Conservation (phyloP, 2,329 filamentous ascomycete species). For the Akanthomyces muscarius region DNA sequence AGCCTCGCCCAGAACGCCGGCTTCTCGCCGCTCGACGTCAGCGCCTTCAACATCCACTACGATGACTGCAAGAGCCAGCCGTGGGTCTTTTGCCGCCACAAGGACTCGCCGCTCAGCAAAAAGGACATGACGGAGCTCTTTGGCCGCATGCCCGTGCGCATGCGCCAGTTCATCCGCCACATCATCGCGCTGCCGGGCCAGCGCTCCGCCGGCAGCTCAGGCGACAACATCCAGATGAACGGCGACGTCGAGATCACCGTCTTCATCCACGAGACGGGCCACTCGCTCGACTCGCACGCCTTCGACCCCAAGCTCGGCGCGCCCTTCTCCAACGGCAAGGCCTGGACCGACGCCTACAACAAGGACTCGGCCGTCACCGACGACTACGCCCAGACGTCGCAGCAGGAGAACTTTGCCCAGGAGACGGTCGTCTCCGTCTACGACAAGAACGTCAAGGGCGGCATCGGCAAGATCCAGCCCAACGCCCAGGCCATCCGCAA, state of each 20-base stretch:
- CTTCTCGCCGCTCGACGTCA: constrained; percentile 23
- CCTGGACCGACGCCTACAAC: constrained; percentile 22
- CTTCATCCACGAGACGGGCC: constrained; percentile 22
- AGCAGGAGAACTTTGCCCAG: constrained; percentile 26
- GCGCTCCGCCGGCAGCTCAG: constrained; percentile 19
- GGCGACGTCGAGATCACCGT: constrained; percentile 19
- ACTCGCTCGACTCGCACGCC: constrained; percentile 22
- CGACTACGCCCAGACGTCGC: constrained; percentile 21
- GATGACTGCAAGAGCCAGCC: constrained; percentile 25
- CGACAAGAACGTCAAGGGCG: constrained; percentile 24
- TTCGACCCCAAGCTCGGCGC: constrained; percentile 20
- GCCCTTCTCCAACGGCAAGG: constrained; percentile 20
- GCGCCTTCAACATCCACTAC: constrained; percentile 26
- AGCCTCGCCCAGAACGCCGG: constrained; percentile 16
- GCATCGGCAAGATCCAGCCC: constrained; percentile 23
- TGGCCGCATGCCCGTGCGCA: constrained; percentile 28
- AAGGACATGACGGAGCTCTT: constrained; percentile 27
- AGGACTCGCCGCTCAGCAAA: constrained; percentile 22
- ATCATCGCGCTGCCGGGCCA: constrained; percentile 24
- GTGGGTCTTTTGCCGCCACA: constrained; percentile 32
- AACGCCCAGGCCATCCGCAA: constrained; percentile 18
- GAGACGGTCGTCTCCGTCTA: constrained; percentile 23
- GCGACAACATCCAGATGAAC: constrained; percentile 22
- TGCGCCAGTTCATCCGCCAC: constrained; percentile 26
- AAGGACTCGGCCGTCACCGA: constrained; percentile 19